These are phyloP conservation scores for Ceratobasidium sp. DNA, from an alignment of 1,284 basidiomycete species.

Conservation along the genomic window DNA sequence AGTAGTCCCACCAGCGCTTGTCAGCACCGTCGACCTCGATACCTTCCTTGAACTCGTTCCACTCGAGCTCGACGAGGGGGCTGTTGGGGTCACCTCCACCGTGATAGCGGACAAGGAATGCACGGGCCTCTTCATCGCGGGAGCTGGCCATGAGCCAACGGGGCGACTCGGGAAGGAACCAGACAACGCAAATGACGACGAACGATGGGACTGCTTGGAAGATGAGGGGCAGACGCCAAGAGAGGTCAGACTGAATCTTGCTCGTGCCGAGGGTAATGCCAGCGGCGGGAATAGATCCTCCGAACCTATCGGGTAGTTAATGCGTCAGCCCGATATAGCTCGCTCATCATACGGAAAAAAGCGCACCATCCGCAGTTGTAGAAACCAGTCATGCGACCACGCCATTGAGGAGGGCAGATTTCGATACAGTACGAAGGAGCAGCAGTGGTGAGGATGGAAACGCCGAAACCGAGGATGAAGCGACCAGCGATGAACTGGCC, in stretches of 20 bases:
- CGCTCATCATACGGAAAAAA: slow-evolving; percentile 39
- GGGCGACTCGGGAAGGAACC: slow-evolving; percentile 43
- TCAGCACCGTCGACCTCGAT: slow-evolving; percentile 63
- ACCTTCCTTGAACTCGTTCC: slow-evolving; percentile 62
- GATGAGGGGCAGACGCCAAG: slow-evolving; percentile 49
- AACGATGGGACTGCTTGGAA: slow-evolving; percentile 45
- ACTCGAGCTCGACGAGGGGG: slow-evolving; percentile 55
- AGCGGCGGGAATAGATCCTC: slow-evolving; percentile 48
- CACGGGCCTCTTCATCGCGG: slow-evolving; percentile 44
- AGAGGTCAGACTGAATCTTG: slow-evolving; percentile 47
- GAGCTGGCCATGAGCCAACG: slow-evolving; percentile 45
- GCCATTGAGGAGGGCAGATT: slow-evolving; percentile 70
- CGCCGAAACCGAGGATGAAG: slow-evolving; percentile 59
- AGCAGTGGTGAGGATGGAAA: slow-evolving; percentile 56
- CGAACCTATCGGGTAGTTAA: slow-evolving; percentile 42
- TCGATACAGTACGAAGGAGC: slow-evolving; percentile 60
- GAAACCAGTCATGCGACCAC: slow-evolving; percentile 64
- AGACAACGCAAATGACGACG: slow-evolving; percentile 43
- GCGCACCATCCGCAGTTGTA: slow-evolving; percentile 55
- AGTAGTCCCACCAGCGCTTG: slow-evolving; percentile 67
- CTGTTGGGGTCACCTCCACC: slow-evolving; percentile 46
- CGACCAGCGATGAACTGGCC: slow-evolving; percentile 49
- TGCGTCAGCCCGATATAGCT: slow-evolving; percentile 40
- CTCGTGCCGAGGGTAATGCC: slow-evolving; percentile 49
- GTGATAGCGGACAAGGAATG: slow-evolving; percentile 46